Evolutionary conservation across 1,284 basidiomycete genomes (phyloP).

Genomic region (Trametes sp.): DNA sequence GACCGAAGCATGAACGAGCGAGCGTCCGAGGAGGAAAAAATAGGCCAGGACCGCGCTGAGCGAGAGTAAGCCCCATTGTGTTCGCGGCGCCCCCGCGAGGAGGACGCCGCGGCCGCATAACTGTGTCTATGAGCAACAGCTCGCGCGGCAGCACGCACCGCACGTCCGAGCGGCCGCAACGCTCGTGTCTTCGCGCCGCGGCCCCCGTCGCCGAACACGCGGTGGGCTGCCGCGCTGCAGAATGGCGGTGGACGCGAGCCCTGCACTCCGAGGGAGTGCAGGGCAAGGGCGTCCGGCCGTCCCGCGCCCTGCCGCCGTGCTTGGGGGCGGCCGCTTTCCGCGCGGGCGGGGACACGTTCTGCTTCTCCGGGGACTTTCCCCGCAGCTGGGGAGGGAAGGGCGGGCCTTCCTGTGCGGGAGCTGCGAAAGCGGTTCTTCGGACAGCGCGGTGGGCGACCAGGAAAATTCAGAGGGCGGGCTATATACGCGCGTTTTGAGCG

Average conservation of each 20-base stretch:
- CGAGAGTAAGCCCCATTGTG: slow-evolving; percentile 92
- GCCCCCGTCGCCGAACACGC: slow-evolving; percentile 47
- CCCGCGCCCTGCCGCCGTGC: slow-evolving; percentile 50
- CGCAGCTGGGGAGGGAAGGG: slow-evolving; percentile 67
- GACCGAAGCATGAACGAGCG: slow-evolving; percentile 7
- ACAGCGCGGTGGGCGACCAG: slow-evolving; percentile 50
- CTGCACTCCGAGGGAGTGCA: slow-evolving; percentile 27
- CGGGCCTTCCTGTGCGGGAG: slow-evolving; percentile 67
- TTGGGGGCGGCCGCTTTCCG: slow-evolving; percentile 81
- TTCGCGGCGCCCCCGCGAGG: slow-evolving; percentile 54
- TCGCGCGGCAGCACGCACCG: slow-evolving; percentile 47
- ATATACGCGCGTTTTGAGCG: not conserved
- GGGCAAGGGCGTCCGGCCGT: slow-evolving; percentile 51
- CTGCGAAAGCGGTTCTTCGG: slow-evolving; percentile 87
- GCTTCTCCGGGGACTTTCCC: slow-evolving; percentile 93
- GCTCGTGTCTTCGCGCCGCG: slow-evolving; percentile 77
- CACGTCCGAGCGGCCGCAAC: slow-evolving; percentile 52
- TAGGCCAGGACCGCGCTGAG: slow-evolving; percentile 54
- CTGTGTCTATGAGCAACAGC: slow-evolving; percentile 86
- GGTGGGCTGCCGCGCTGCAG: slow-evolving; percentile 54
- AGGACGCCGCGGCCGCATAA: slow-evolving; percentile 76
- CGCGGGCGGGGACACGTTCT: slow-evolving; percentile 61
- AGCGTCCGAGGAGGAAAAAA: slow-evolving; percentile 58
- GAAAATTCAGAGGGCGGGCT: slow-evolving; percentile 7
- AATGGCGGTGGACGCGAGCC: slow-evolving; percentile 57